Conservation (phyloP, 495 filamentous ascomycete genomes). For the Podospora tetraspora region DNA sequence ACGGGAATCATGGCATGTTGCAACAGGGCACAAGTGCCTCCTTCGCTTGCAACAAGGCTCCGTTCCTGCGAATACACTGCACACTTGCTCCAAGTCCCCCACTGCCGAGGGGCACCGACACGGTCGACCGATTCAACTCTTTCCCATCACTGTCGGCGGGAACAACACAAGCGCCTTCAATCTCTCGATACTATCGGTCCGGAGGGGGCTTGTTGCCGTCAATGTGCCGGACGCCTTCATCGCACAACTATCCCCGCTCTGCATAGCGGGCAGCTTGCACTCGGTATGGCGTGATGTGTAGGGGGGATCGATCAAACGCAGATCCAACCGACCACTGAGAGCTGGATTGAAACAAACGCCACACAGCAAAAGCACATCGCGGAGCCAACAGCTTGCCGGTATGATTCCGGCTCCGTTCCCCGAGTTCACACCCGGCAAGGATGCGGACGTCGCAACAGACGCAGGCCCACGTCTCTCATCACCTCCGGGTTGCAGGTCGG, state of each 20-base stretch:
- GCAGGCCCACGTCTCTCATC: slow-evolving; percentile 8
- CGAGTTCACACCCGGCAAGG: slow-evolving; percentile 4
- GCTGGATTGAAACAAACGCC: slow-evolving; percentile 14
- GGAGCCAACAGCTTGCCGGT: background rate
- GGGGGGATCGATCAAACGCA: slow-evolving; percentile 18
- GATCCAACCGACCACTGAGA: slow-evolving; percentile 18
- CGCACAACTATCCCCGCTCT: slow-evolving; percentile 14
- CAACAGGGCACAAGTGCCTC: background rate
- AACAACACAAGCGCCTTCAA: background rate
- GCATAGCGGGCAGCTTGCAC: slow-evolving; percentile 11
- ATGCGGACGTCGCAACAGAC: slow-evolving; percentile 9
- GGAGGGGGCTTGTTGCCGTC: slow-evolving; percentile 2
- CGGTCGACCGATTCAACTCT: background rate
- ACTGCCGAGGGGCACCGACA: background rate
- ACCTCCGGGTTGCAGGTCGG: slow-evolving; percentile 3
- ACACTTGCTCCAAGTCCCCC: background rate
- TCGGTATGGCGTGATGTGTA: background rate
- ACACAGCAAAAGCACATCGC: background rate
- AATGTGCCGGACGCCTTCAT: background rate
- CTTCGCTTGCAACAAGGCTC: background rate
- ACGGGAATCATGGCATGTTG: background rate
- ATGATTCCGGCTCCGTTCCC: slow-evolving; percentile 17
- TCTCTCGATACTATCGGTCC: background rate
- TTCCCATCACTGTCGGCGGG: background rate
- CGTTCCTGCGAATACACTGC: background rate